These are phyloP conservation scores for Salix arbutifolia DNA, from an alignment of 345 rosid genomes.

Conservation along the genomic window DNA sequence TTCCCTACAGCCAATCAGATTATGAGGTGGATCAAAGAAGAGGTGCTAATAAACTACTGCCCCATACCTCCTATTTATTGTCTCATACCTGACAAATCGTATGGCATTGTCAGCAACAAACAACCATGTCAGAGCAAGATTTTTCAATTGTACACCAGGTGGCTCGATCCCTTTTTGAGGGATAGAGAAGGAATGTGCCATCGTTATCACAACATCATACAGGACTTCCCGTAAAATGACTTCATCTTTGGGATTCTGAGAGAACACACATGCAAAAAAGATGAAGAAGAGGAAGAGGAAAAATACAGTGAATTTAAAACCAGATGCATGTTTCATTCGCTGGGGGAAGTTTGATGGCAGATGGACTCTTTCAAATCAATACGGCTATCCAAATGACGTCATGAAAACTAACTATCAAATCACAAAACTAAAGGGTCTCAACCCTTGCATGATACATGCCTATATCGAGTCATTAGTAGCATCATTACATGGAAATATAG, in stretches of 20 bases:
- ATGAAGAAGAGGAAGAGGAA: no score
- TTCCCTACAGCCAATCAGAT: conserved; percentile 43
- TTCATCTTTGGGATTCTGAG: conserved; percentile 57
- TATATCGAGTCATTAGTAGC: no score
- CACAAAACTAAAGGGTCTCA: no score
- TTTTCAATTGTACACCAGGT: conserved; percentile 35
- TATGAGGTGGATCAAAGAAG: conserved; percentile 18
- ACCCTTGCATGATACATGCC: no score
- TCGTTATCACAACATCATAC: conserved; percentile 44
- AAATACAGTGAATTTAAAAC: no score
- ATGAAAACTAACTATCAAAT: no score
- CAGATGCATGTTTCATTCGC: no score
- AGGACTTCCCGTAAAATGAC: conserved; percentile 38
- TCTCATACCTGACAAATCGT: conserved; percentile 42
- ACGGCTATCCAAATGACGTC: no score
- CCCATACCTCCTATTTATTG: conserved; percentile 2
- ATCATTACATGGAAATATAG: no score
- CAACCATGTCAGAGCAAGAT: conserved; percentile 52
- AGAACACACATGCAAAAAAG: background rate
- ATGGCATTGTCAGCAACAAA: conserved; percentile 49
- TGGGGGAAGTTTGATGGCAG: no score
- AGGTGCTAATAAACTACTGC: conserved; percentile 8
- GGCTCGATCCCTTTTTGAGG: conserved; percentile 33
- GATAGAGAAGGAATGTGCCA: conserved; percentile 42
- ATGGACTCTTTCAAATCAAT: no score